Evolutionary conservation across 2,329 filamentous ascomycete species (phyloP).

Genomic region (Cordyceps tenuipes): DNA sequence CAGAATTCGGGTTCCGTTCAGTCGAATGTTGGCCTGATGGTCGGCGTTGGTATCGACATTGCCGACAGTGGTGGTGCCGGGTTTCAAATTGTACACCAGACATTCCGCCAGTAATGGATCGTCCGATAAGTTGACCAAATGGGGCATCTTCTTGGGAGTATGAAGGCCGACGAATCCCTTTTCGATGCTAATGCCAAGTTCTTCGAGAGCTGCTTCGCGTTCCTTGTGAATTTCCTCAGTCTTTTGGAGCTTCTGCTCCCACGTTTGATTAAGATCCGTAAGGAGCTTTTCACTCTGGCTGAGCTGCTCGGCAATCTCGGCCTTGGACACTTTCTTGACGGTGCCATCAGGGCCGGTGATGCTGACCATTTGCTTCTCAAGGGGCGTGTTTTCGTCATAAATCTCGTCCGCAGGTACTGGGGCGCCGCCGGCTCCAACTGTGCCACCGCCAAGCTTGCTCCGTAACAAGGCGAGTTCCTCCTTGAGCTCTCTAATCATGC

Average conservation of each 20-base stretch:
- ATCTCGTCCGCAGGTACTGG: conserved; percentile 60
- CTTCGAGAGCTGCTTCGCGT: conserved; percentile 86
- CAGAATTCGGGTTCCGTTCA: conserved; percentile 90
- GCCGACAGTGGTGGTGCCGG: conserved; percentile 85
- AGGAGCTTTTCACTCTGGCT: conserved; percentile 95
- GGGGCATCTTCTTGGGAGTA: conserved; percentile 98
- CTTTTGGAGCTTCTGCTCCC: conserved; percentile 92
- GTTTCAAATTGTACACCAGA: conserved; percentile 95
- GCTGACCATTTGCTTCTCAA: conserved; percentile 94
- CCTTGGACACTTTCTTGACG: conserved; percentile 93
- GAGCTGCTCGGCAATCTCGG: conserved; percentile 93
- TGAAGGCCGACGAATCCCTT: conserved; percentile 94
- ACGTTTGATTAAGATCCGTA: conserved; percentile 93
- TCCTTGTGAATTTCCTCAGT: conserved; percentile 98
- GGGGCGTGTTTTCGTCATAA: conserved; percentile 85
- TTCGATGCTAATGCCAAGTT: conserved; percentile 96
- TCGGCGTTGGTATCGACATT: conserved; percentile 79
- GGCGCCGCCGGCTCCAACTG: conserved; percentile 35
- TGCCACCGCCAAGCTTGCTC: conserved; percentile 67
- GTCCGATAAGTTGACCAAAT: conserved; percentile 95
- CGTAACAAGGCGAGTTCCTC: conserved; percentile 83
- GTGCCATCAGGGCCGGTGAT: conserved; percentile 80
- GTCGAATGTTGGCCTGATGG: conserved; percentile 73
- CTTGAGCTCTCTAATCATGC: conserved; percentile 97
- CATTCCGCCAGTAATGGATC: conserved; percentile 91